Conservation (phyloP, 1,139 yeast species). For the Arxiozyma telluris region DNA sequence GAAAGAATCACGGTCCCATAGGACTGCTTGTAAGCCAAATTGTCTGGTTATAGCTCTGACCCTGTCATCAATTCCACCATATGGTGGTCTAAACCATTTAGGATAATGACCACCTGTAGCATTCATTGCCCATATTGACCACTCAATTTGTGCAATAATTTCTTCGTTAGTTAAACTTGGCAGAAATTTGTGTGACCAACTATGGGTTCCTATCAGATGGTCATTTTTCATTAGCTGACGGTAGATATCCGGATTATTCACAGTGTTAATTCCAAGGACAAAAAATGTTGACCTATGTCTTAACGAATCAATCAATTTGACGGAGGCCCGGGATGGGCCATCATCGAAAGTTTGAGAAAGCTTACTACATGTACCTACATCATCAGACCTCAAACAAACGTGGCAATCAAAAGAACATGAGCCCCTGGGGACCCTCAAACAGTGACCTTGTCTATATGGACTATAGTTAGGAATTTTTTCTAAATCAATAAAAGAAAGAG, state of each 20-base stretch:
- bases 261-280: constrained; percentile 73
- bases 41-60: constrained; percentile 70
- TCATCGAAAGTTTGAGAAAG: constrained; percentile 89
- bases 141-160: constrained; percentile 78
- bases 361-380: constrained; percentile 61
- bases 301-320: constrained; percentile 46
- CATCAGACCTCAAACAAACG: constrained; percentile 71
- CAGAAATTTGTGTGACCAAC: constrained; percentile 85
- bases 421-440: constrained; percentile 40
- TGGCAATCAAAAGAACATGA: constrained; percentile 82
- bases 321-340: constrained; percentile 77
- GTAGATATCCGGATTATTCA: constrained; percentile 68
- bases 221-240: constrained; percentile 48
- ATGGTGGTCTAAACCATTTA: constrained; percentile 92
- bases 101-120: constrained; percentile 88
- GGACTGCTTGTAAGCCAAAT: constrained; percentile 78
- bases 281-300: constrained; percentile 63
- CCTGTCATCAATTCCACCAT: constrained; percentile 86
- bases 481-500: constrained; percentile 62
- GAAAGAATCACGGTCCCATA: constrained; percentile 88
- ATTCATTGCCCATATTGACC: constrained; percentile 98
- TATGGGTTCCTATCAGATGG: constrained; percentile 79
- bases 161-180: constrained; percentile 72
- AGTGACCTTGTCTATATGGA: constrained; percentile 50
- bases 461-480: constrained; percentile 41